These are phyloP conservation scores for Camellia japonica DNA, from an alignment of 148 eudicot species.

Conservation along the genomic window DNA sequence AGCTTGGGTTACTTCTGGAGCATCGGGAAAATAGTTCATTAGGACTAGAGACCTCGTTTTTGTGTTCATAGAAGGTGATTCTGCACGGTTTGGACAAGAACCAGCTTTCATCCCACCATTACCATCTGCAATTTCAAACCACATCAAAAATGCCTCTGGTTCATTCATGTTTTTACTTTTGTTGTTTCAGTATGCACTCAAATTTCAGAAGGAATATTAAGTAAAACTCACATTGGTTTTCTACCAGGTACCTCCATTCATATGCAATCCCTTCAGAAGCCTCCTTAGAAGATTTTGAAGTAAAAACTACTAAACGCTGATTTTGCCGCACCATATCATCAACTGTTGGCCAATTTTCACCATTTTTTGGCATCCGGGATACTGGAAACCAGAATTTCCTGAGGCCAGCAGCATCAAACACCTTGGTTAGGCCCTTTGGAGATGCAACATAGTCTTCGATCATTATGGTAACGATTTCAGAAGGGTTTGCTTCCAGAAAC, in stretches of 20 bases:
- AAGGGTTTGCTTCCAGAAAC: constrained; percentile 68
- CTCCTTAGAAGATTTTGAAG: constrained; percentile 79
- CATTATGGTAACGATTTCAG: constrained; percentile 76
- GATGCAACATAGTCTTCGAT: constrained; percentile 90
- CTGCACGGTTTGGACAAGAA: constrained; percentile 75
- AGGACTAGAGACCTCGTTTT: constrained; percentile 58
- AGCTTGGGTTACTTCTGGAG: constrained; percentile 48
- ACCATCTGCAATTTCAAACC: constrained; percentile 56
- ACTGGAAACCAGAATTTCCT: constrained; percentile 87
- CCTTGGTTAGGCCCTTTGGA: constrained; percentile 78
- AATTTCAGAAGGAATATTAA: not conserved
- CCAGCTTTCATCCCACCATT: constrained; percentile 65
- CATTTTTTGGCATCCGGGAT: constrained; percentile 80
- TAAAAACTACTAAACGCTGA: constrained; percentile 83
- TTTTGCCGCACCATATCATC: constrained; percentile 79
- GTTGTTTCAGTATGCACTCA: not conserved
- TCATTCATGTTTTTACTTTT: not conserved
- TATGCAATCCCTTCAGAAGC: constrained; percentile 91
- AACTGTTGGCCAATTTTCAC: constrained; percentile 83
- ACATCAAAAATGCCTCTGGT: not conserved
- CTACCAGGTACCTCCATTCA: constrained; percentile 83
- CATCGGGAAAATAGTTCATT: constrained; percentile 67
- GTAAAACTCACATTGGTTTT: constrained; percentile 82
- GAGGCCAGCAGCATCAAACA: constrained; percentile 84
- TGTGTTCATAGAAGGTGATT: constrained; percentile 67